Base-by-base conservation (phyloP, 2,329 filamentous ascomycete genomes). In the Stenocarpella maydis region DNA sequence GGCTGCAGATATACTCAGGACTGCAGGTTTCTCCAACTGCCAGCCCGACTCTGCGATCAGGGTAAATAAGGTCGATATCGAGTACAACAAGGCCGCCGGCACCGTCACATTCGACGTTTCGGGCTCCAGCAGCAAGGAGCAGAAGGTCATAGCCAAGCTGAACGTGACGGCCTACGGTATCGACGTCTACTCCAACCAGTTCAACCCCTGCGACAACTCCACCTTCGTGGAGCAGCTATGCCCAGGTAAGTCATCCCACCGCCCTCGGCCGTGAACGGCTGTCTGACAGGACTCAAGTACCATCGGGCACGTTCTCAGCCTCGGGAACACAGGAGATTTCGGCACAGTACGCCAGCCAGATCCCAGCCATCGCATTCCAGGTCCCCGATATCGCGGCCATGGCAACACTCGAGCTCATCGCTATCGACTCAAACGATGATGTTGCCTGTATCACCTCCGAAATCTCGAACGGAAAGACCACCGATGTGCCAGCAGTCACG, bases 311-410 rank as follows among this genome's bases (percentile, higher is more conserved):
- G 7, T 99, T 98, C 76, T 81, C 88, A 17, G 94, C 95, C 9
- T 82, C 83, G 52, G 95, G 94, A 55, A 82, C 82, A 4, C 91
- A 96, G 78, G 80, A 84, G 37, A 92, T 99, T 47, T 92, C 94
- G 19, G 80, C 87, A 0, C 76, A 90, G 71, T 95, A 90, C 77
- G 90, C 93, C 68, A 86, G 86, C 66, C 82, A 92, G 80, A 95
- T 99, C 49, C 96, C 96, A 1, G 83, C 88, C 2, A 97, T 99
- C 73, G 95, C 95, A 15, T 99, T 98, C 82, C 87, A 88, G 71
- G 85, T 99, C 39, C 96, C 96, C 61, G 95, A 99, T 78, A 91
- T 99, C 74, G 91, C 95, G 67, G 95, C 95, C 45, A 82, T 91
- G 75, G 96, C 95, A 41, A 96, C 90, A 53, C 83, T 99, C 72